Conservation (phyloP, 345 rosid species). For the Populus euphratica region DNA sequence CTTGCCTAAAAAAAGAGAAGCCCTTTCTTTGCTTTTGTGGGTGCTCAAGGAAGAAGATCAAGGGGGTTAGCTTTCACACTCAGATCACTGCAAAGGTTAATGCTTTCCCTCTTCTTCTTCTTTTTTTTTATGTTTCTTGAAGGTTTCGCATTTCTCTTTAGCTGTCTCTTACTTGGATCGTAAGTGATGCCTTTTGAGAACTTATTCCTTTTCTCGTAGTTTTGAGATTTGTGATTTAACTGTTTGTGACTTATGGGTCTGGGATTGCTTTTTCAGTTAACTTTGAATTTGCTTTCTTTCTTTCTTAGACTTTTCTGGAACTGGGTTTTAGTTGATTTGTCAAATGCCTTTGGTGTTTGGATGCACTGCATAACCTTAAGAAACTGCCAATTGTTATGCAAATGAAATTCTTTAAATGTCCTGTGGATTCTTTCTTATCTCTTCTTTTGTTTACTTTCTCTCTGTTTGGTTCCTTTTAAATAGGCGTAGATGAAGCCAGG, state of each 20-base stretch:
- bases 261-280: slow-evolving; percentile 3
- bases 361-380: neutral
- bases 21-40: slow-evolving; percentile 42
- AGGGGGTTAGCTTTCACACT: slow-evolving; percentile 9
- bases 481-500: slow-evolving; percentile 22
- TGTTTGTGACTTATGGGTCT: slow-evolving; percentile 4
- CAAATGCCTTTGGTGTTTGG: slow-evolving; percentile 10
- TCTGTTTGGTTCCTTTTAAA: slow-evolving; percentile 1
- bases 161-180: slow-evolving; percentile 59
- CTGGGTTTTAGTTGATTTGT: slow-evolving; percentile 12
- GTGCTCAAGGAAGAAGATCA: slow-evolving; percentile 55
- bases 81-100: slow-evolving; percentile 26
- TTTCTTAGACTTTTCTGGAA: neutral
- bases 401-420: slow-evolving; percentile 7
- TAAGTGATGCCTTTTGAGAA: slow-evolving; percentile 57
- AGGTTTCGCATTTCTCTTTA: slow-evolving; percentile 29
- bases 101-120: slow-evolving; percentile 20
- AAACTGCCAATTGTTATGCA: slow-evolving; percentile 4
- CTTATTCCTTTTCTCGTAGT: slow-evolving; percentile 23
- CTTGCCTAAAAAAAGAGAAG: slow-evolving; percentile 32
- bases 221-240: slow-evolving; percentile 8
- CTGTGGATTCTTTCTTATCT: slow-evolving; percentile 14
- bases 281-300: slow-evolving; percentile 1
- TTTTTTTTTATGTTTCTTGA: slow-evolving; percentile 6
- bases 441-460: neutral